These are phyloP conservation scores for Calophaca sinica DNA, from an alignment of 306 rosid genomes.

Conservation along the genomic window DNA sequence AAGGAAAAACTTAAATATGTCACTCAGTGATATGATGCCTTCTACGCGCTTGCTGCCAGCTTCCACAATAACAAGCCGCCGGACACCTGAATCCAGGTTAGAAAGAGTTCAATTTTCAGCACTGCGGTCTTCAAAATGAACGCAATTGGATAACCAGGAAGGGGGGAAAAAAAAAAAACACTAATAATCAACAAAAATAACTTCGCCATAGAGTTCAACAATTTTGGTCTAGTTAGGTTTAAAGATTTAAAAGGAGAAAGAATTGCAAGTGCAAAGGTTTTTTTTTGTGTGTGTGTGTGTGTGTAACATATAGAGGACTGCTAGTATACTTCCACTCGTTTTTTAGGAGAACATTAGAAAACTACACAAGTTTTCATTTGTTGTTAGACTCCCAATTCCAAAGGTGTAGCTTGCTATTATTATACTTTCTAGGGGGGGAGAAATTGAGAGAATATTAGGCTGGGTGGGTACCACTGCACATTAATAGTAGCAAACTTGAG, in stretches of 20 bases:
- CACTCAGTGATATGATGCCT: constrained; percentile 86
- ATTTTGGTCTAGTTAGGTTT: background rate
- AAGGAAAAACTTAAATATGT: constrained; percentile 88
- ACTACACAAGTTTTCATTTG: too few relatives aligned
- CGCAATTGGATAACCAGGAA: background rate
- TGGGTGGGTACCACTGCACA: too few relatives aligned
- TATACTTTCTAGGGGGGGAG: too few relatives aligned
- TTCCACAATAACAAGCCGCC: constrained; percentile 93
- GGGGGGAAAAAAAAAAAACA: background rate
- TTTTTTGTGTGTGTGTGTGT: background rate
- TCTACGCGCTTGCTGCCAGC: constrained; percentile 98
- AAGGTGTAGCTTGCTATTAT: too few relatives aligned
- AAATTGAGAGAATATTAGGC: too few relatives aligned
- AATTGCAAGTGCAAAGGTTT: background rate
- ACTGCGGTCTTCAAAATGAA: constrained; percentile 24
- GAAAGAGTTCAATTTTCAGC: constrained; percentile 7
- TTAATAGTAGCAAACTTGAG: too few relatives aligned
- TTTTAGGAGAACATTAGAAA: too few relatives aligned
- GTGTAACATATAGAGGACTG: background rate
- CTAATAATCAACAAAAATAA: background rate
- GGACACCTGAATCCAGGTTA: constrained; percentile 66
- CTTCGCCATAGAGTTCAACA: background rate
- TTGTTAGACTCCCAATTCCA: too few relatives aligned
- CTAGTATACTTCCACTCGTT: too few relatives aligned
- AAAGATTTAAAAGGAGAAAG: background rate